phyloP scores from a whole-genome alignment of 345 rosid genomes.

The Rhodamnia argentea region DNA sequence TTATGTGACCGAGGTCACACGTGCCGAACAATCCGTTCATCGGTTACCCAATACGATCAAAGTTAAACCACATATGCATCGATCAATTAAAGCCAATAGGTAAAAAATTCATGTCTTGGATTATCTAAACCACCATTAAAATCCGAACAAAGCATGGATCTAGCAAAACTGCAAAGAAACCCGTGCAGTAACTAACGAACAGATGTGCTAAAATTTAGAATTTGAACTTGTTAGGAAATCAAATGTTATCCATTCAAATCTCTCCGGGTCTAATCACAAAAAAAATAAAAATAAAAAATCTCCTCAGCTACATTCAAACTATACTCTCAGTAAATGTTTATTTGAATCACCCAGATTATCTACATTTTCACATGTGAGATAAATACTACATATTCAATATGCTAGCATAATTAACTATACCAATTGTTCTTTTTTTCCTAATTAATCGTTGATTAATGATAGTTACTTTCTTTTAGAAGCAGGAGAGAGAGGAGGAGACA shows the following conservation, averaged over 20 bases:
- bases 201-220: neutral
- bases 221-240: neutral
- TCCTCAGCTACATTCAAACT: too few species aligned
- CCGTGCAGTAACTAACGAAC: rapidly evolving
- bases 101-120: neutral
- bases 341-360: rapidly evolving
- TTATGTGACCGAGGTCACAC: neutral
- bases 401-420: neutral
- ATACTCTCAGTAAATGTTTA: rapidly evolving
- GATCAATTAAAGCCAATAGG: neutral
- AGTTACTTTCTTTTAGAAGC: neutral
- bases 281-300: too few species aligned
- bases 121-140: neutral
- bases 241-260: too few species aligned
- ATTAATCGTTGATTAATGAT: neutral
- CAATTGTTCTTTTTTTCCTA: neutral
- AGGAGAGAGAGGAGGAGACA: neutral
- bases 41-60: neutral
- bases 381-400: neutral
- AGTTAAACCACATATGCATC: neutral
- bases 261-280: too few species aligned
- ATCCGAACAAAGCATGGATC: neutral
- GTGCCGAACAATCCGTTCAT: rapidly evolving
- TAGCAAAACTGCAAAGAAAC: neutral
- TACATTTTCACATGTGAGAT: neutral